A percentile compares a stretch with the other conserved stretches of the same genome.
Evolutionary conservation across 805 yeast genomes (phyloP).

Genomic region (Candida hungchunana): DNA sequence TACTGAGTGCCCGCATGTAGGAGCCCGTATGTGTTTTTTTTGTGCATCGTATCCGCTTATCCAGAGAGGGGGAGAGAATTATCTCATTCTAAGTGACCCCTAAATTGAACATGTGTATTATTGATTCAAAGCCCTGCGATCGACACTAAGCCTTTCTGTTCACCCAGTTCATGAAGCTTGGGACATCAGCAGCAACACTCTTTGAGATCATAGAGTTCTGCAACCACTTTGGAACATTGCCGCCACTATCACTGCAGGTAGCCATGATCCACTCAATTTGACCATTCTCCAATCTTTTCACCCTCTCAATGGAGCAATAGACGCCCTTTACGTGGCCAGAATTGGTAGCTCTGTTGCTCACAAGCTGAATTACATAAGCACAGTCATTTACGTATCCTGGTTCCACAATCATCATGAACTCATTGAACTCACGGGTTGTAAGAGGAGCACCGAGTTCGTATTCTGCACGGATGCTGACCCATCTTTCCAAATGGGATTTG

Average conservation of each 20-base stretch:
- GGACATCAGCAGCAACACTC: constrained; percentile 36
- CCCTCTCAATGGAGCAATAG: constrained; percentile 34
- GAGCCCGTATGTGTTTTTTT: too few species aligned
- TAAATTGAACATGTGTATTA: too few species aligned
- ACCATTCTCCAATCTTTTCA: constrained; percentile 19
- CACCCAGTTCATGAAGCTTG: constrained; percentile 31
- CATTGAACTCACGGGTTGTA: constrained; percentile 34
- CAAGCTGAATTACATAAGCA: constrained; percentile 32
- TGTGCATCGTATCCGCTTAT: too few species aligned
- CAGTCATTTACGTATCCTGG: constrained; percentile 26
- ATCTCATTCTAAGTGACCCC: too few species aligned
- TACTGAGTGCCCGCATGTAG: too few species aligned
- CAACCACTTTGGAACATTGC: constrained; percentile 36
- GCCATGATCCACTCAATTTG: constrained; percentile 34
- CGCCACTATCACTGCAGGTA: constrained; percentile 37
- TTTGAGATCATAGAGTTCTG: constrained; percentile 37
- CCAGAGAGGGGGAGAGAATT: too few species aligned
- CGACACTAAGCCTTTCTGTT: too few species aligned
- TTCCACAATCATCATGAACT: constrained; percentile 28
- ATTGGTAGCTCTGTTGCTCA: constrained; percentile 24
- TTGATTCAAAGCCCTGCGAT: too few species aligned
- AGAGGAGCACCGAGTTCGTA: constrained; percentile 36
- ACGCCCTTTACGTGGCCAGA: constrained; percentile 28
- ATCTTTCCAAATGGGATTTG: constrained; percentile 14
- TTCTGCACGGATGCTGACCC: constrained; percentile 31